These are phyloP conservation scores for Rosellinia necatrix DNA, from an alignment of 2,329 filamentous ascomycete species.

Conservation along the genomic window DNA sequence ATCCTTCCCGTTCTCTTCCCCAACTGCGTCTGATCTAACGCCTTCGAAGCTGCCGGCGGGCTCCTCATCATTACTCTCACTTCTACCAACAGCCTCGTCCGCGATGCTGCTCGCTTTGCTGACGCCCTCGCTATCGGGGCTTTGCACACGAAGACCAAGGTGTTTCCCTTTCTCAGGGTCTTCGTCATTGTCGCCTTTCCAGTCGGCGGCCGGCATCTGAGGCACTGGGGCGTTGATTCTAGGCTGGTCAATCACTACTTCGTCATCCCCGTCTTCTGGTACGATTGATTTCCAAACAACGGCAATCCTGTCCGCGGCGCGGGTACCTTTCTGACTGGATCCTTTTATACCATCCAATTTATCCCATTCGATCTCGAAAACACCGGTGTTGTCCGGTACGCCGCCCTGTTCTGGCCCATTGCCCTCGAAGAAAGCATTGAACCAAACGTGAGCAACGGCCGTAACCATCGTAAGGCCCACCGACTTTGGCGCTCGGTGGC, in stretches of 20 bases:
- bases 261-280: slow-evolving; percentile 28
- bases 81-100: slow-evolving; percentile 40
- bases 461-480: slow-evolving; percentile 90
- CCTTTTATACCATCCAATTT: slow-evolving; percentile 95
- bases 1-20: slow-evolving; percentile 8
- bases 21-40: slow-evolving; percentile 24
- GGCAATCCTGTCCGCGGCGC: slow-evolving; percentile 79
- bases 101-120: slow-evolving; percentile 74
- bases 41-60: slow-evolving; percentile 34
- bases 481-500: slow-evolving; percentile 76
- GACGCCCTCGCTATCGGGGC: slow-evolving; percentile 66
- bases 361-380: slow-evolving; percentile 64
- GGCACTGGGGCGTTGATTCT: slow-evolving; percentile 68
- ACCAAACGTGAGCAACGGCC: slow-evolving; percentile 93
- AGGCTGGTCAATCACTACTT: slow-evolving; percentile 65
- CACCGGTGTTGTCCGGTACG: slow-evolving; percentile 67
- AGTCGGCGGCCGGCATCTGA: slow-evolving; percentile 73
- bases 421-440: slow-evolving; percentile 93
- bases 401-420: slow-evolving; percentile 71
- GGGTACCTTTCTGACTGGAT: slow-evolving; percentile 77
- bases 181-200: slow-evolving; percentile 64
- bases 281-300: slow-evolving; percentile 75
- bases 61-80: slow-evolving; percentile 23
- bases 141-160: slow-evolving; percentile 70
- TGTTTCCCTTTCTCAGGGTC: slow-evolving; percentile 61